These are phyloP conservation scores for Pleomassaria siparia DNA, from an alignment of 2,329 filamentous ascomycete species.

Conservation along the genomic window DNA sequence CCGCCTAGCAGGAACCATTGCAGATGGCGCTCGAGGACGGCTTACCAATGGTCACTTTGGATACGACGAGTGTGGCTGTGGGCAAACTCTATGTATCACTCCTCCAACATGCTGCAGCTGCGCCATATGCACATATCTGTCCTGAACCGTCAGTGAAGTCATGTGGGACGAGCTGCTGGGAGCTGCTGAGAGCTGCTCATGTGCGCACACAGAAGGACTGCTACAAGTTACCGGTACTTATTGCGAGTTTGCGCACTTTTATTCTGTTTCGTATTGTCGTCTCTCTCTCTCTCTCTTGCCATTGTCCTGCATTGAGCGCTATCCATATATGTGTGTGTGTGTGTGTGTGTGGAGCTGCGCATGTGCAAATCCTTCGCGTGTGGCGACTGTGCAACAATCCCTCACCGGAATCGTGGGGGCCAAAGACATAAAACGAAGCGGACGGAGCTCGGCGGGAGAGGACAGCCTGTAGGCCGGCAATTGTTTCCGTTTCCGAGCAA, in stretches of 20 bases:
- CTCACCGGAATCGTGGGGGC: constrained; percentile 16
- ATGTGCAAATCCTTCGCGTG: constrained; percentile 3
- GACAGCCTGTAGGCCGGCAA: background rate
- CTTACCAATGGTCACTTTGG: constrained; percentile 7
- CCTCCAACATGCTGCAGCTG: too few species aligned
- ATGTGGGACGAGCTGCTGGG: background rate
- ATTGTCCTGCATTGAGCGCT: background rate
- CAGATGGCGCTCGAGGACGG: background rate
- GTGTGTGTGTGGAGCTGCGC: background rate
- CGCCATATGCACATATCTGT: background rate
- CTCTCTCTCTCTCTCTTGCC: background rate
- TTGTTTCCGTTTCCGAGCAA: background rate
- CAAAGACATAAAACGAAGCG: constrained; percentile 1
- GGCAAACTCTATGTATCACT: too few species aligned
- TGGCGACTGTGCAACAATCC: constrained; percentile 5
- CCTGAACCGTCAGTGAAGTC: background rate
- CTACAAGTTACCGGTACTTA: too few species aligned
- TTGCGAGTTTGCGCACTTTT: constrained; percentile 2
- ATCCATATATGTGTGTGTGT: background rate
- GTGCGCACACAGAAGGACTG: background rate
- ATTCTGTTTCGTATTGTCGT: background rate
- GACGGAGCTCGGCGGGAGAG: background rate
- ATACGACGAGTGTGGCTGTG: constrained; percentile 11
- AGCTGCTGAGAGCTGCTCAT: too few species aligned
- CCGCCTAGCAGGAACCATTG: constrained; percentile 8